Base-by-base conservation (phyloP, 2,329 filamentous ascomycete genomes). In the Alternaria arbusti region DNA sequence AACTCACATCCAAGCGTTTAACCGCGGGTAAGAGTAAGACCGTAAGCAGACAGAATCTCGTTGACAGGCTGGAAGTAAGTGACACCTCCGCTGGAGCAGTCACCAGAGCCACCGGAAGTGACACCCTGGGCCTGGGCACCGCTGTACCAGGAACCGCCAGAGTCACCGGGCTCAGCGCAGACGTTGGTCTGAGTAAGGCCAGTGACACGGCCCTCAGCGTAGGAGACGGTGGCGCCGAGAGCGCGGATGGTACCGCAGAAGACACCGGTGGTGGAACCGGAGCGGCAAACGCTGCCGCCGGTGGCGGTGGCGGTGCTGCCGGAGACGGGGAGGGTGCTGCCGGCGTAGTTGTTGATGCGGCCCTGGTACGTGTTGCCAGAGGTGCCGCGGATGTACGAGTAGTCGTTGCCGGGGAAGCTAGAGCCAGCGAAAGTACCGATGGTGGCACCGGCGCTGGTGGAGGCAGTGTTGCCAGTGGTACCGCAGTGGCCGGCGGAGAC, bases 21-120 rank as follows among this genome's bases (percentile, higher is more conserved):
- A 68, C 70, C 69, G 56, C 69, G 68, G 54, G 62, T 62, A 11
- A 73, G 62, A 52, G 70, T 68, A 49, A 78, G 71, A 70, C 73
- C 68, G 71, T 81, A 82, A 64, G 75, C 78, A 43, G 79, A 80
- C 43, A 82, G 72, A 55, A 82, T 81, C 72, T 79, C 75, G 67
- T 81, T 81, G 49, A 82, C 78, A 61, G 80, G 80, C 74, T 82
- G 80, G 78, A 81, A 82, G 73, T 79, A 82, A 64, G 80, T 82
- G 0, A 57, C 72, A 36, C 80, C 80, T 59, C 80, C 80, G 30
- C 36, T 45, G n/a, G 40, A 52, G 76, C 80, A 82, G 78, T 81
- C 61, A 49, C 80, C 80, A 54, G 73, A 79, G 67, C 80, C 80
- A 71, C 80, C 80, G 1, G 80, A 82, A 67, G 79, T 81, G 66